Conservation (phyloP, 2,329 filamentous ascomycete species). For the Emergomyces africanus region DNA sequence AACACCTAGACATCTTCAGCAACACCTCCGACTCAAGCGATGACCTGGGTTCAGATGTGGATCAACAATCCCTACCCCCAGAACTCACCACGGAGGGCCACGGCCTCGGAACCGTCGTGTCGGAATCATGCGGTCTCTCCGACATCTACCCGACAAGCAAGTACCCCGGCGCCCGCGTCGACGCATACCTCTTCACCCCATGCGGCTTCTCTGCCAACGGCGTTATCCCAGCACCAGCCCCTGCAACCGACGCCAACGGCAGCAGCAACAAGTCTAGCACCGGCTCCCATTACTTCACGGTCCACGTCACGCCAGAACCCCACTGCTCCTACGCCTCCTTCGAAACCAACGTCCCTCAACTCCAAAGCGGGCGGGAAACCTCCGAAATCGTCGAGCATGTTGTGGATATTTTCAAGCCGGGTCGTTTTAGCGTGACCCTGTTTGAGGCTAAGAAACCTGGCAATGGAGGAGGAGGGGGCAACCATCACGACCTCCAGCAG, state of each 20-base stretch:
- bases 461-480: too few species aligned
- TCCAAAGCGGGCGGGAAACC: conserved; percentile 76
- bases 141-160: conserved; percentile 75
- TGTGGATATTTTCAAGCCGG: conserved; percentile 89
- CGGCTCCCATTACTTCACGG: conserved; percentile 84
- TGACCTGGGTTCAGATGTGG: conserved; percentile 39
- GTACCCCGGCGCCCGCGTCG: conserved; percentile 86
- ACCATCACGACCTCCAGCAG: not conserved
- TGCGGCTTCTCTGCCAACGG: conserved; percentile 97
- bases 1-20: conserved; percentile 58
- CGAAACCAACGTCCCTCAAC: conserved; percentile 91
- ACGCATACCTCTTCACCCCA: conserved; percentile 91
- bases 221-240: conserved; percentile 71
- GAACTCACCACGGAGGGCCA: conserved; percentile 87
- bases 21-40: conserved; percentile 52
- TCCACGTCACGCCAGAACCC: conserved; percentile 94
- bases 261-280: conserved; percentile 16
- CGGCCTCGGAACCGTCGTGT: conserved; percentile 81
- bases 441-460: conserved; percentile 68
- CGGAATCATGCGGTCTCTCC: conserved; percentile 75
- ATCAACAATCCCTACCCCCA: conserved; percentile 43
- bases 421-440: conserved; percentile 92
- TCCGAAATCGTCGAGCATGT: conserved; percentile 87
- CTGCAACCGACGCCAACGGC: conserved; percentile 20
- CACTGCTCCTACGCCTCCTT: conserved; percentile 97